These are phyloP conservation scores for Botrytis sinoallii DNA, from an alignment of 2,329 filamentous ascomycete genomes.

Conservation along the genomic window DNA sequence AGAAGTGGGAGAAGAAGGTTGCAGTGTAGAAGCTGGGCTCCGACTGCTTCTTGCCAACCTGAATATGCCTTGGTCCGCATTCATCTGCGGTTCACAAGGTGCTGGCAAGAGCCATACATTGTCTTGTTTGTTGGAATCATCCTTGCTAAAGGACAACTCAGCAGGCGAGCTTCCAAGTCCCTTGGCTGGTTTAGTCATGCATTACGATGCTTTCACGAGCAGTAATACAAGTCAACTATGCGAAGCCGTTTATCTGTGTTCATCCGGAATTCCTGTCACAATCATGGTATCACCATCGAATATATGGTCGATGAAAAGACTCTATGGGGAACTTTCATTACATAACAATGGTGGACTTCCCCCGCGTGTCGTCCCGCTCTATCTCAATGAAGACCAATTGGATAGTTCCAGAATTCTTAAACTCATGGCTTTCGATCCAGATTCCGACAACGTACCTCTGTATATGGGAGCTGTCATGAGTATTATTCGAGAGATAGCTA, in stretches of 20 bases:
- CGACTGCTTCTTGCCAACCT: conserved; percentile 9
- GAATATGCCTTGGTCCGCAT: conserved; percentile 43
- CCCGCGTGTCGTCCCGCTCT: neutral
- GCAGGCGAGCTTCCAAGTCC: conserved; percentile 41
- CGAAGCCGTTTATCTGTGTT: conserved; percentile 6
- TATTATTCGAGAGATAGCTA: conserved; percentile 1
- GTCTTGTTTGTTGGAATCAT: conserved; percentile 42
- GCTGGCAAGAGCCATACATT: conserved; percentile 55
- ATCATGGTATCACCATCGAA: neutral
- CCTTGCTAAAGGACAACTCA: conserved; percentile 38
- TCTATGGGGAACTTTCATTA: neutral
- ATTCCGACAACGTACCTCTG: neutral
- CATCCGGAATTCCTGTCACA: neutral
- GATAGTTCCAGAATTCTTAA: conserved; percentile 6
- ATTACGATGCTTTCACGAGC: conserved; percentile 40
- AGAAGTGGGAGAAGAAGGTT: neutral
- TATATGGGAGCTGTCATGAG: conserved; percentile 1
- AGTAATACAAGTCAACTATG: neutral
- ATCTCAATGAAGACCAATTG: conserved; percentile 2
- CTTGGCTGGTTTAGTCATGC: conserved; percentile 52
- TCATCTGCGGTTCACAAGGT: conserved; percentile 62
- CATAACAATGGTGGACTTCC: neutral
- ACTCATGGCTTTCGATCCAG: neutral
- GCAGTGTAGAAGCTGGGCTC: neutral
- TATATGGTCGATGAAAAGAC: conserved; percentile 3